A percentile compares a stretch with the other conserved stretches of the same genome.
Conservation (phyloP, 805 yeast species). For the Komagataella pastoris region DNA sequence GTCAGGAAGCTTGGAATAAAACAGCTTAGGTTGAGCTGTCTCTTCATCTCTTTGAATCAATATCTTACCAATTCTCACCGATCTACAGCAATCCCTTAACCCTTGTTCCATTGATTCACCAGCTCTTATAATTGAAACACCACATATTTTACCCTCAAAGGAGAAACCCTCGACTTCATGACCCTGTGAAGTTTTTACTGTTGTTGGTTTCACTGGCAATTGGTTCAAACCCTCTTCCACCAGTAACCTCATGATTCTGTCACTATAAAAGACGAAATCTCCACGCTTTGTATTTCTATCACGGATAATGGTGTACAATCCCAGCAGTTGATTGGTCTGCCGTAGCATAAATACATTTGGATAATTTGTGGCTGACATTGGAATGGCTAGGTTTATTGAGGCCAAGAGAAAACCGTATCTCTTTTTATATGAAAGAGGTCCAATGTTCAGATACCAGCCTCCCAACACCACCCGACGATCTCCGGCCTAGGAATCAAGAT, state of each 20-base stretch:
- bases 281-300: constrained; percentile 70
- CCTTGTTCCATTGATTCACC: constrained; percentile 99
- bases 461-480: background rate
- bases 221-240: constrained; percentile 95
- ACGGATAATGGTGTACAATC: constrained; percentile 78
- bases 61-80: constrained; percentile 93
- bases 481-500: background rate
- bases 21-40: constrained; percentile 84
- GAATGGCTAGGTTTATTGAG: background rate
- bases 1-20: constrained; percentile 87
- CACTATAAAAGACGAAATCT: constrained; percentile 91
- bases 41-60: constrained; percentile 97
- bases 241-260: constrained; percentile 81
- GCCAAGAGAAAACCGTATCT: background rate
- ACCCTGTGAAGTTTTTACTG: constrained; percentile 69
- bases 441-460: background rate
- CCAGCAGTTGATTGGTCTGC: constrained; percentile 81
- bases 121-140: constrained; percentile 95
- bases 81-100: constrained; percentile 89
- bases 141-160: constrained; percentile 89
- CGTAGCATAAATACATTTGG: constrained; percentile 57
- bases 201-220: constrained; percentile 66
- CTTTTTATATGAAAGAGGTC: background rate
- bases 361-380: background rate
- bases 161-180: constrained; percentile 60